Conservation (phyloP, 2,329 filamentous ascomycete genomes). For the Ophiostoma ips region DNA sequence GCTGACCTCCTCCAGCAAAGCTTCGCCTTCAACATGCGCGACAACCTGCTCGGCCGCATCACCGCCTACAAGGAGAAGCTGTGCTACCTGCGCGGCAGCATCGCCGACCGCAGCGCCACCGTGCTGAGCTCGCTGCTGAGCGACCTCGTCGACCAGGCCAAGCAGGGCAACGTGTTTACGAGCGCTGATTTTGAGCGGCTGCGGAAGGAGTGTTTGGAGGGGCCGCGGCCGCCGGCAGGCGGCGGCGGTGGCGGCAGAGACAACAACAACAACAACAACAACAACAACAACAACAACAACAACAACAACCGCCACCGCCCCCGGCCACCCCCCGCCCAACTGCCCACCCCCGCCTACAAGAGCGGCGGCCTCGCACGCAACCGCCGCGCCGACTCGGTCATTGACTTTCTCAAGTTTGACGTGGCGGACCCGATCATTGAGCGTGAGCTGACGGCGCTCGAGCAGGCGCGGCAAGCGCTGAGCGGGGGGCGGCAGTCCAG, state of each 20-base stretch:
- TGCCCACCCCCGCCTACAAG: conserved; percentile 31
- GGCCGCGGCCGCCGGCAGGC: background rate
- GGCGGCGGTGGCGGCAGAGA: background rate
- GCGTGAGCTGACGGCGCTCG: conserved; percentile 16
- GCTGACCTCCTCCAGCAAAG: conserved; percentile 36
- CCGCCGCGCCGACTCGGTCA: conserved; percentile 30
- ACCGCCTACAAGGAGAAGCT: conserved; percentile 51
- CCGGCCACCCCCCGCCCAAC: conserved; percentile 13
- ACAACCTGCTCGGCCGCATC: conserved; percentile 45
- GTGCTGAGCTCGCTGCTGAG: conserved; percentile 37
- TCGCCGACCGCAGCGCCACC: conserved; percentile 30
- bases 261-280: too few relatives aligned
- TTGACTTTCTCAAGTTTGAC: conserved; percentile 47
- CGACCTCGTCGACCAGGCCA: conserved; percentile 42
- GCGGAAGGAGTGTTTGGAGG: conserved; percentile 5
- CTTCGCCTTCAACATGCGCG: conserved; percentile 44
- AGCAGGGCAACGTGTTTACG: conserved; percentile 39
- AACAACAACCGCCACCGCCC: too few relatives aligned
- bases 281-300: too few relatives aligned
- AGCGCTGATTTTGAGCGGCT: conserved; percentile 27
- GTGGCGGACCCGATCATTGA: conserved; percentile 31
- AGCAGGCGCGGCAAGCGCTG: conserved; percentile 14
- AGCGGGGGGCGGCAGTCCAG: conserved; percentile 6
- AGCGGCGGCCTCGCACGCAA: conserved; percentile 16
- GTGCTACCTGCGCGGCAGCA: conserved; percentile 43